phyloP scores from a whole-genome alignment of 805 yeast species.

The Metschnikowia peoriensis region DNA sequence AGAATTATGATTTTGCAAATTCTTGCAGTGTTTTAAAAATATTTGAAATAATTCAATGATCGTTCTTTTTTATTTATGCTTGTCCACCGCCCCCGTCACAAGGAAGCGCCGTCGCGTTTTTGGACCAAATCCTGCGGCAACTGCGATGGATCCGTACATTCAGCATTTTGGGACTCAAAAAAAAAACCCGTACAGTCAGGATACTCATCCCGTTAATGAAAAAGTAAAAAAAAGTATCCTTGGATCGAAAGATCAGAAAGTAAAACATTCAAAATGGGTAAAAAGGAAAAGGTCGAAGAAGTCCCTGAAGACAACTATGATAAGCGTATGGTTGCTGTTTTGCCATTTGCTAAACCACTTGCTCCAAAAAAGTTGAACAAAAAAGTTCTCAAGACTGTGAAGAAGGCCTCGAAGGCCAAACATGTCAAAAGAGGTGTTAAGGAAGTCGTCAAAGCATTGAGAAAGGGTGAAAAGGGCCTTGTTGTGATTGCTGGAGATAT shows the following conservation, averaged over 20 bases:
- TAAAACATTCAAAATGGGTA: conserved; percentile 29
- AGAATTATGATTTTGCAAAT: too few relatives aligned
- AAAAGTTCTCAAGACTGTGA: conserved; percentile 91
- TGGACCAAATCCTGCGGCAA: neutral
- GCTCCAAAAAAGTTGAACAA: conserved; percentile 96
- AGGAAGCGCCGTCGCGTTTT: neutral
- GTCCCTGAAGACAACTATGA: conserved; percentile 80
- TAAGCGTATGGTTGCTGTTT: conserved; percentile 80
- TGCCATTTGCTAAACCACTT: conserved; percentile 91
- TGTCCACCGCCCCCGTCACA: too few relatives aligned
- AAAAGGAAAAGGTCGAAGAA: conserved; percentile 45
- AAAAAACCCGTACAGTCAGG: conserved; percentile 9
- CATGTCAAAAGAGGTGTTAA: conserved; percentile 98
- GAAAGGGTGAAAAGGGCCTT: conserved; percentile 97
- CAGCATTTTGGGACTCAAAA: neutral
- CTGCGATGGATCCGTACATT: neutral
- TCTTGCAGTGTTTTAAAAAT: too few relatives aligned
- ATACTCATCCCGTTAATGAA: conserved; percentile 8
- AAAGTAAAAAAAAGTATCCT: conserved; percentile 1
- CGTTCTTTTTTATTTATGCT: too few relatives aligned
- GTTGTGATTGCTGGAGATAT: conserved; percentile 98
- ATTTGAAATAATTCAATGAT: too few relatives aligned
- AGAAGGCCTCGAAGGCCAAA: conserved; percentile 97
- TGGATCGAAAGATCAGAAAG: neutral
- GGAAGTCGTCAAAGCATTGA: conserved; percentile 95